phyloP scores from a whole-genome alignment of 2,329 filamentous ascomycete genomes.

The Arthrinium phaeospermum region DNA sequence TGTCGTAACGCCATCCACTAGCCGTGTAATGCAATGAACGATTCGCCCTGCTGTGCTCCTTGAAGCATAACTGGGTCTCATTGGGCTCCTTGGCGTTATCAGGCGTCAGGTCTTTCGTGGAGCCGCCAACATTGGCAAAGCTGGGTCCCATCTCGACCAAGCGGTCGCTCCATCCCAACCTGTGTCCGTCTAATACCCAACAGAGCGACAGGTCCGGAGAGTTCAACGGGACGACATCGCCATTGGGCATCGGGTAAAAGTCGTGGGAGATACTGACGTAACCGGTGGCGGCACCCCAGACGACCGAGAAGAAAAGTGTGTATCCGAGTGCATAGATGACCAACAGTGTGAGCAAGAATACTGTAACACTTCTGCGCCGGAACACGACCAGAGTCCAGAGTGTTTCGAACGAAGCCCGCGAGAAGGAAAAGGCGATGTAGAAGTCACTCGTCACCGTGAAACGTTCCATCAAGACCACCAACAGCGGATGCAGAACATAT shows the following conservation, averaged over 20 bases:
- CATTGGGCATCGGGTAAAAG: neutral
- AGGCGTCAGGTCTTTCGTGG: neutral
- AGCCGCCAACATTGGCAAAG: neutral
- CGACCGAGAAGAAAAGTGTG: neutral
- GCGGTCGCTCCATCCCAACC: neutral
- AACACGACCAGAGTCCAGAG: neutral
- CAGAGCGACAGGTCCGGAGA: neutral
- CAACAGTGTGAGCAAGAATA: neutral
- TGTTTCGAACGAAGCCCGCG: neutral
- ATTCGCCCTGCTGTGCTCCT: neutral
- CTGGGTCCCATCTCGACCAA: neutral
- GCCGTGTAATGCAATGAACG: neutral
- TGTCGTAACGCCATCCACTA: neutral
- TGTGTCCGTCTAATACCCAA: neutral
- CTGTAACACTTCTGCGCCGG: neutral
- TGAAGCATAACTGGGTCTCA: neutral
- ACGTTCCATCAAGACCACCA: neutral
- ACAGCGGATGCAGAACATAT: neutral
- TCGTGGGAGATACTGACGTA: neutral
- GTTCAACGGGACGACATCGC: neutral
- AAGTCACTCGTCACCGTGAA: neutral
- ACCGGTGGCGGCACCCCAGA: neutral
- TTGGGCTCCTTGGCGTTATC: neutral
- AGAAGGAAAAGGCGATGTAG: neutral
- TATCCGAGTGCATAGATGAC: neutral